Evolutionary conservation across 2,329 filamentous ascomycete genomes (phyloP).

Genomic region (Fusarium algeriense): DNA sequence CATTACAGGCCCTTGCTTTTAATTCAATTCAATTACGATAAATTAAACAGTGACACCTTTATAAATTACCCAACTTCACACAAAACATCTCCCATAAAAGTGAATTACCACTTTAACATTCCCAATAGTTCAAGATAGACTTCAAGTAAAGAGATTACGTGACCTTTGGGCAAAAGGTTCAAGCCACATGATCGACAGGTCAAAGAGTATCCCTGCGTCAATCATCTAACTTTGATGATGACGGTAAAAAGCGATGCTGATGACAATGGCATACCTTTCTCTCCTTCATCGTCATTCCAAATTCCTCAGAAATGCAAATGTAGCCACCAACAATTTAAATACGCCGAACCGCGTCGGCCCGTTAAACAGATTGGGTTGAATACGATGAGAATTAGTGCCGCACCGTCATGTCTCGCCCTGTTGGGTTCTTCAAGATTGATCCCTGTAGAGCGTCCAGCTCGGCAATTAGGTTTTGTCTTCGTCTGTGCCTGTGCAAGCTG

Average conservation of each 20-base stretch:
- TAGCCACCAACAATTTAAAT: not conserved
- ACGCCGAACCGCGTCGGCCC: constrained; percentile 24
- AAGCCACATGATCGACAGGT: constrained; percentile 24
- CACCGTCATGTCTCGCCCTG: constrained; percentile 15
- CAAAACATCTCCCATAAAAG: not conserved
- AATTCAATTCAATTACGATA: not conserved
- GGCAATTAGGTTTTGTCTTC: constrained; percentile 12
- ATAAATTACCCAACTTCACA: not conserved
- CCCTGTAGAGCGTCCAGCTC: constrained; percentile 13
- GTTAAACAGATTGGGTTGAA: constrained; percentile 3
- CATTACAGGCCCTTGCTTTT: constrained; percentile 20
- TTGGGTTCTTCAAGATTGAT: not conserved
- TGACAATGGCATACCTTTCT: no score
- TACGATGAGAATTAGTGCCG: constrained; percentile 18
- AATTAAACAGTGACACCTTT: not conserved
- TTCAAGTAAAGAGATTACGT: not conserved
- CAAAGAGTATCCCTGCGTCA: constrained; percentile 20
- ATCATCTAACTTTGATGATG: constrained; percentile 4
- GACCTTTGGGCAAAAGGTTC: not conserved
- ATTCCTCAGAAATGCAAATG: not conserved
- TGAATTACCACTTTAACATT: not conserved
- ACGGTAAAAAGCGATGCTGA: not conserved
- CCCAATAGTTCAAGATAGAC: not conserved
- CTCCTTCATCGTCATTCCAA: not conserved
- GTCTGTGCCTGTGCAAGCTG: not conserved